Conservation (phyloP, 306 rosid genomes). For the Malus domestica region ASM211411v1 NC_041802.1:27024001-27024500, state of each 20-base stretch:
- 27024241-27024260: constrained; percentile 36
- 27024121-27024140: neutral
- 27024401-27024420: neutral
- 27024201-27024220: neutral
- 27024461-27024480: too few species aligned
- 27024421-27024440: neutral
- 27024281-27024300: constrained; percentile 53
- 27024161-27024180: too few species aligned
- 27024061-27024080: constrained; percentile 62
- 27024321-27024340: neutral
- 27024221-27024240: constrained; percentile 35
- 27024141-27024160: too few species aligned
- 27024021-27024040: constrained; percentile 62
- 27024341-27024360: neutral
- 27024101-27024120: neutral
- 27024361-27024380: constrained; percentile 8
- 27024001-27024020: constrained; percentile 47
- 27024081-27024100: constrained; percentile 52
- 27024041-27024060: constrained; percentile 72
- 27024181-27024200: neutral
- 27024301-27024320: constrained; percentile 6
- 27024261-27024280: constrained; percentile 66
- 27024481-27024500: neutral
- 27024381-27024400: constrained; percentile 57
- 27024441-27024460: too few species aligned